A percentile compares a stretch with the other conserved stretches of the same genome.
Conservation (phyloP, 805 yeast genomes). For the Candida pseudoglaebosa region DNA sequence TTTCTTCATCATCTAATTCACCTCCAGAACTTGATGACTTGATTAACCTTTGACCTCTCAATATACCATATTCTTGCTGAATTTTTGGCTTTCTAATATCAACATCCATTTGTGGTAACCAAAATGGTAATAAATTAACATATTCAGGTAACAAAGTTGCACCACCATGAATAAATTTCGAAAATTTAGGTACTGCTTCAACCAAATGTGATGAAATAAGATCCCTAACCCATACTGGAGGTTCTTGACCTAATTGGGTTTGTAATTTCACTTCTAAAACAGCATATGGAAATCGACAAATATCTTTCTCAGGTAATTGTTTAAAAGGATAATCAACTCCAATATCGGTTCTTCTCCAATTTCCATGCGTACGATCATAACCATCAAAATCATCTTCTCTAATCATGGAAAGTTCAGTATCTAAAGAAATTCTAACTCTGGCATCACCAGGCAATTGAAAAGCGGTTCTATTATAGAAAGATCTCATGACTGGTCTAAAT, state of each 20-base stretch:
- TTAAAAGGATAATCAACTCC: slow-evolving; percentile 95
- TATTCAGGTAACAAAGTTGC: slow-evolving; percentile 86
- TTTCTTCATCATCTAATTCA: slow-evolving; percentile 67
- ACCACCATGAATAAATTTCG: slow-evolving; percentile 95
- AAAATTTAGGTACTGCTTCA: slow-evolving; percentile 97
- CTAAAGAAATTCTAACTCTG: slow-evolving; percentile 95
- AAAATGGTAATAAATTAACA: slow-evolving; percentile 85
- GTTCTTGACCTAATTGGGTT: slow-evolving; percentile 98
- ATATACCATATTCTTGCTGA: slow-evolving; percentile 59
- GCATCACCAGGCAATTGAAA: slow-evolving; percentile 99
- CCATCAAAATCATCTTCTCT: slow-evolving; percentile 98
- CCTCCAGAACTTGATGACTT: slow-evolving; percentile 48
- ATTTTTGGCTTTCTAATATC: slow-evolving; percentile 87
- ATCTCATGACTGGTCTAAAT: slow-evolving; percentile 90
- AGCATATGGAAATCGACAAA: slow-evolving; percentile 95
- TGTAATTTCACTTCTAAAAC: slow-evolving; percentile 95
- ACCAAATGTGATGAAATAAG: slow-evolving; percentile 88
- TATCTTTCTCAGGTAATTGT: slow-evolving; percentile 79
- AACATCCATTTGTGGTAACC: slow-evolving; percentile 96
- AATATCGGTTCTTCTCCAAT: slow-evolving; percentile 98
- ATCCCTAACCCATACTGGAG: slow-evolving; percentile 96
- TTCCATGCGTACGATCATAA: slow-evolving; percentile 77
- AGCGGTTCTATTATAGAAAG: slow-evolving; percentile 97
- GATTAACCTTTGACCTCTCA: slow-evolving; percentile 30
- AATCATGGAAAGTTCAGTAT: slow-evolving; percentile 95